phyloP scores from a whole-genome alignment of 495 filamentous ascomycete species.

The Talaromyces trachyspermus region DNA sequence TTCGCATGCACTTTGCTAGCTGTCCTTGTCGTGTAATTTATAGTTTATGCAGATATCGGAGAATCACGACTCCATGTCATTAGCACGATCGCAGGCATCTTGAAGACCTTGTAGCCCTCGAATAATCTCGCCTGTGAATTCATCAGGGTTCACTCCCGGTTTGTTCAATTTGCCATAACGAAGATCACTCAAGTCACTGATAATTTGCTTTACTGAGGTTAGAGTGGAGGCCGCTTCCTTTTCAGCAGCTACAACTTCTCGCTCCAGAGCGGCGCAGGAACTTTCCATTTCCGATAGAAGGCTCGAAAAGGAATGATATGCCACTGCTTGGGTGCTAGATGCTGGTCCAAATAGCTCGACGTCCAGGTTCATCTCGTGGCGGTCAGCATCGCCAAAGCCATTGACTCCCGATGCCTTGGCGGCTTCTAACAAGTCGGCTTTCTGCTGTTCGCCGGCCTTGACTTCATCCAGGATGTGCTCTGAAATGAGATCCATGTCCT shows the following conservation, averaged over 20 bases:
- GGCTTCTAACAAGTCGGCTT: conserved; percentile 51
- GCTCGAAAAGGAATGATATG: conserved; percentile 54
- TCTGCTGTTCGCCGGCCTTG: conserved; percentile 53
- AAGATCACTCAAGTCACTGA: conserved; percentile 72
- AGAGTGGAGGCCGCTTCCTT: conserved; percentile 54
- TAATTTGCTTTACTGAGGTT: conserved; percentile 51
- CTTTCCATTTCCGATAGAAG: conserved; percentile 61
- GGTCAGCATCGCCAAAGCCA: conserved; percentile 47
- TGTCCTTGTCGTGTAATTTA: too few species aligned
- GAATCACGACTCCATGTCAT: neutral
- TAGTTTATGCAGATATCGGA: neutral
- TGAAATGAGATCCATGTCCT: conserved; percentile 59
- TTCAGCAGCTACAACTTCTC: conserved; percentile 56
- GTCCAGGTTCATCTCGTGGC: conserved; percentile 63
- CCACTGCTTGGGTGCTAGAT: conserved; percentile 24
- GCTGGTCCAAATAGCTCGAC: conserved; percentile 62
- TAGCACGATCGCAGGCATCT: conserved; percentile 46
- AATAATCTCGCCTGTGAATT: conserved; percentile 53
- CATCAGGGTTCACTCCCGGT: conserved; percentile 44
- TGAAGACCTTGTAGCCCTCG: conserved; percentile 50
- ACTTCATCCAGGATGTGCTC: conserved; percentile 62
- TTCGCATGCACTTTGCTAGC: too few species aligned
- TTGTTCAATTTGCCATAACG: conserved; percentile 71
- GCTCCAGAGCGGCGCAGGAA: conserved; percentile 58
- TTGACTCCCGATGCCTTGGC: conserved; percentile 46